phyloP scores from a whole-genome alignment of 345 rosid species.

The Eucalyptus melliodora region DNA sequence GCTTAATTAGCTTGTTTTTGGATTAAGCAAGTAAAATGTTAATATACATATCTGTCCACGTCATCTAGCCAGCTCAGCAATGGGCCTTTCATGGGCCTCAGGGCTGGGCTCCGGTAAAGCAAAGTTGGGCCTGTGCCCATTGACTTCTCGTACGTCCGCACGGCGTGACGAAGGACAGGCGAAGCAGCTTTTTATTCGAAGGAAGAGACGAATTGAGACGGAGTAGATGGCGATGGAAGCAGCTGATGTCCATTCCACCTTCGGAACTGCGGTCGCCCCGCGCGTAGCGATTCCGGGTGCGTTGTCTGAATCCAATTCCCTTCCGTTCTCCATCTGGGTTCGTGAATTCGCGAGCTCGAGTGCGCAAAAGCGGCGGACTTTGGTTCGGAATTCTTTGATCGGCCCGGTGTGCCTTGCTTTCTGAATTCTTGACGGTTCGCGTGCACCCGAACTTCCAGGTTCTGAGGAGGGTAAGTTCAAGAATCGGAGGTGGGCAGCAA shows the following conservation, averaged over 20 bases:
- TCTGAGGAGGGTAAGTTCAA: neutral
- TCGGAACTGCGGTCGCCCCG: neutral
- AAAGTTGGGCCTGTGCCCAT: neutral
- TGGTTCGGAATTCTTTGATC: neutral
- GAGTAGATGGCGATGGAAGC: neutral
- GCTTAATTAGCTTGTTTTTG: neutral
- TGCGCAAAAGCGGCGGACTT: neutral
- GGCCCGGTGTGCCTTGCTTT: neutral
- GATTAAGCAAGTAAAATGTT: neutral
- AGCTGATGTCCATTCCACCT: neutral
- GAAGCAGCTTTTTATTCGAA: neutral
- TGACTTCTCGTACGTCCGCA: neutral
- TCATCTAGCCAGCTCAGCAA: neutral
- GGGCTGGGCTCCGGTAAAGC: neutral
- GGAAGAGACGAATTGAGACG: neutral
- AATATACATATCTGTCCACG: neutral
- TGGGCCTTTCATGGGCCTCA: neutral
- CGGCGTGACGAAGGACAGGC: neutral
- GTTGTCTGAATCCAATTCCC: neutral
- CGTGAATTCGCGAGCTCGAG: neutral
- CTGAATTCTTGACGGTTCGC: neutral
- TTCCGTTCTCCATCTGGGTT: neutral
- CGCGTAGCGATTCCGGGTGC: neutral
- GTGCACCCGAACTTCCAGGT: neutral
- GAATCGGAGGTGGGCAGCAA: neutral